Evolutionary conservation across 306 rosid species (phyloP).

Genomic region (Glycyrrhiza uralensis): DNA sequence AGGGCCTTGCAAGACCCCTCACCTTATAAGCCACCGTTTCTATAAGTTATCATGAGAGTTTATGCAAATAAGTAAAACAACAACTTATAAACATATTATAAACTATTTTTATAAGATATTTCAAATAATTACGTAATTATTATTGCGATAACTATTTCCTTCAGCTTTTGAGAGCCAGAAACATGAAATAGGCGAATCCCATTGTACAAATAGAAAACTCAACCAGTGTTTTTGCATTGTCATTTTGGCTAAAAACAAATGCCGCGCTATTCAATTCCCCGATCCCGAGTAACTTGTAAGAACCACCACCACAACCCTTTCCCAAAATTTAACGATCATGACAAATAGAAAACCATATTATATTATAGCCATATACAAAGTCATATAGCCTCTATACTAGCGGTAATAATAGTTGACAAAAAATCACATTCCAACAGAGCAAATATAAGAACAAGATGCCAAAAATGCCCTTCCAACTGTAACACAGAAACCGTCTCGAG

Average conservation of each 20-base stretch:
- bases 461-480: slow-evolving; percentile 24
- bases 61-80: no score
- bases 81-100: no score
- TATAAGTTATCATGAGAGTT: no score
- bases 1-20: no score
- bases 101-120: no score
- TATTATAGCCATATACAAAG: not conserved
- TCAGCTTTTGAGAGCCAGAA: no score
- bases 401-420: not conserved
- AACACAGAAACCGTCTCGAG: not conserved
- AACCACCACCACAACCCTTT: not conserved
- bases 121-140: no score
- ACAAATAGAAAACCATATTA: slow-evolving; percentile 17
- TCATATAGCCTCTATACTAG: not conserved
- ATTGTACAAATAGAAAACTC: no score
- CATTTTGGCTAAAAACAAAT: slow-evolving; percentile 35
- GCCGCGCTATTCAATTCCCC: slow-evolving; percentile 27
- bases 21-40: no score
- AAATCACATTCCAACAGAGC: slow-evolving; percentile 16
- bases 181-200: no score
- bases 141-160: no score
- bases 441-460: slow-evolving; percentile 10
- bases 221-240: slow-evolving; percentile 3
- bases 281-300: not conserved
- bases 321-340: not conserved